Percentiles rank a stretch among this genome's conserved stretches.
phyloP scores from a whole-genome alignment of 2,329 filamentous ascomycete species.

The Chrysoporthe austroafricana region DNA sequence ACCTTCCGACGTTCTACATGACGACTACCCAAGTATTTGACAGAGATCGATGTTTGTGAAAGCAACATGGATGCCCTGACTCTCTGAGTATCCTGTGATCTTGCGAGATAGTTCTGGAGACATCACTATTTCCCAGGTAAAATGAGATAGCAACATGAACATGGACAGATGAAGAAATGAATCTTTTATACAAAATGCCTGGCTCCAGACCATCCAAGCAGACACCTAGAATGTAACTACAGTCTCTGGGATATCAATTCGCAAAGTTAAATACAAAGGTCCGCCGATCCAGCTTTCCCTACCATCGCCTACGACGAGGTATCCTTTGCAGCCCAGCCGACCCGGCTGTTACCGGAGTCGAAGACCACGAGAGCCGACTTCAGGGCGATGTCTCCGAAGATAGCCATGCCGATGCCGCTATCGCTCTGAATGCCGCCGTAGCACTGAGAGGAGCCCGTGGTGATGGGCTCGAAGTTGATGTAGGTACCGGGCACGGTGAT shows the following conservation, averaged over 20 bases:
- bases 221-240: background rate
- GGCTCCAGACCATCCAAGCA: background rate
- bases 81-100: too few species aligned
- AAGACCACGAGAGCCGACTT: conserved; percentile 41
- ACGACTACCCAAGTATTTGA: too few species aligned
- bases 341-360: conserved; percentile 40
- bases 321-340: conserved; percentile 46
- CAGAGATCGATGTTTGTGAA: too few species aligned
- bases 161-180: background rate
- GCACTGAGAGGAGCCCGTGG: conserved; percentile 33
- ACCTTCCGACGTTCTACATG: too few species aligned
- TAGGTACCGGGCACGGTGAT: conserved; percentile 42
- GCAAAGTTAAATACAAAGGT: background rate
- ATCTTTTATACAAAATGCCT: background rate
- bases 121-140: too few species aligned
- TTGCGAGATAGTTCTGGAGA: too few species aligned
- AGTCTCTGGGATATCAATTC: background rate
- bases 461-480: conserved; percentile 40
- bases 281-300: background rate
- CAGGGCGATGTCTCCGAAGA: conserved; percentile 38
- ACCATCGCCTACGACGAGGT: conserved; percentile 6
- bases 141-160: background rate
- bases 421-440: conserved; percentile 42
- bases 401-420: conserved; percentile 32
- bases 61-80: too few species aligned